Conservation (phyloP, 768 basidiomycete genomes). For the Lactifluus subvellereus region DNA sequence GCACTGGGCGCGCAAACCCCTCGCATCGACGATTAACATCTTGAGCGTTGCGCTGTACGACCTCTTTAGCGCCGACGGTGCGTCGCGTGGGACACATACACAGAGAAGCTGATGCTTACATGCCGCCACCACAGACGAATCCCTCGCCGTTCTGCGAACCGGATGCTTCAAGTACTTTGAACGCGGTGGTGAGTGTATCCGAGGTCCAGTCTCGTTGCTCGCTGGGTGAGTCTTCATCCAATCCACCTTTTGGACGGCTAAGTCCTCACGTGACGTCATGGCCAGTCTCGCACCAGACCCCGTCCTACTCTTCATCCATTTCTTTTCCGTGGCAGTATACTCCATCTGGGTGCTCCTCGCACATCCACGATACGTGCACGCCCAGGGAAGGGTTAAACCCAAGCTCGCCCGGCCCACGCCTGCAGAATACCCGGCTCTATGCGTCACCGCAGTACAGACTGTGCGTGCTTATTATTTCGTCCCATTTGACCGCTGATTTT, state of each 20-base stretch:
- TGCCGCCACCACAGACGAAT: conserved; percentile 42
- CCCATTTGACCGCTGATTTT: neutral
- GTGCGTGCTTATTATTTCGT: conserved; percentile 36
- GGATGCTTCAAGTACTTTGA: conserved; percentile 99
- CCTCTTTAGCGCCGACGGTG: conserved; percentile 89
- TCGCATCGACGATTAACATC: conserved; percentile 86
- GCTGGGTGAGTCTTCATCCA: conserved; percentile 55
- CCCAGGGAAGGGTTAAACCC: conserved; percentile 33
- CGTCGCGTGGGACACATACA: conserved; percentile 29
- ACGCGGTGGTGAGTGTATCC: conserved; percentile 80
- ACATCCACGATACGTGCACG: conserved; percentile 40
- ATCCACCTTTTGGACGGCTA: neutral
- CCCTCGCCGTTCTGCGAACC: conserved; percentile 55
- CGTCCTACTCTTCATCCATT: conserved; percentile 75
- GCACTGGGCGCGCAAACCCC: conserved; percentile 83
- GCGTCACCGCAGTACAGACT: conserved; percentile 57
- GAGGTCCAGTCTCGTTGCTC: conserved; percentile 85
- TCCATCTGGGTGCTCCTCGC: conserved; percentile 88
- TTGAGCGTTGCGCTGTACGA: conserved; percentile 91
- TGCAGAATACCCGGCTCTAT: conserved; percentile 62
- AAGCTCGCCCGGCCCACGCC: conserved; percentile 40
- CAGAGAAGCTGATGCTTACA: too few species aligned
- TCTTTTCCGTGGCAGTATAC: conserved; percentile 94
- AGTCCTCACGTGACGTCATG: neutral
- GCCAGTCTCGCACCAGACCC: conserved; percentile 77